Evolutionary conservation across 2,329 filamentous ascomycete species (phyloP), one percentile per base, ranked within the genome.

Genomic region (Didymosphaeria variabile): DNA sequence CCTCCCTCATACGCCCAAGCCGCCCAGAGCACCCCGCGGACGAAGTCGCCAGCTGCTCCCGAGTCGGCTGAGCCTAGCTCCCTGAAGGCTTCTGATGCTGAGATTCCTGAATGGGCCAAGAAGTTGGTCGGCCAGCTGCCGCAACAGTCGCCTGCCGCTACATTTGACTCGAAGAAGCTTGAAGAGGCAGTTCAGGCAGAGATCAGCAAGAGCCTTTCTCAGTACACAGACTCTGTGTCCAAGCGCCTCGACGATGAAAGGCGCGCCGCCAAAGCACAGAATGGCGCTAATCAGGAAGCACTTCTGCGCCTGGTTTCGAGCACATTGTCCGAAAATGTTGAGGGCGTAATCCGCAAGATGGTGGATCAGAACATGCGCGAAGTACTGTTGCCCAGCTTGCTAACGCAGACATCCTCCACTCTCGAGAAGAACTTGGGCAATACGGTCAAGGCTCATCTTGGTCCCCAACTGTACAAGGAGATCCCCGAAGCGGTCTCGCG

Each of bases 291-390:
- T 72, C 89, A 91, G 71, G 88, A 91, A 67, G 87, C 89, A 44
- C 83, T 92, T 21, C 83, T 92, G 46, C 87, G 88, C 31, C 79
- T 91, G 56, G 87, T 92, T 4, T 91, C 89, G 1, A 86, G 83
- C 63, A 91, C 90, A 2, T 78, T 92, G 47, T 87, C 87, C 12
- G 88, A 90, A 62, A 91, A 91, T 59, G 87, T 92, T 26, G 89
- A 92, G 77, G 89, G 91, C 70, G 91, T 92, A 23, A 85, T 97
- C 40, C 85, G 88, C 62, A 89, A 88, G 62, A 91, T 97, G 67
- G 89, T 97, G 54, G 87, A 88, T 50, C 85, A 88, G 51, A 91
- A 91, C 76, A 92, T 97, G 66, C 87, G 92, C 63, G 85, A 88
- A 58, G 85, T 88, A 15, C 87, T 97, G 47, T 97, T 55, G 94